Evolutionary conservation across 306 rosid genomes (phyloP), one percentile per base, ranked within the genome.

Genomic region (Acacia melanoxylon): DNA sequence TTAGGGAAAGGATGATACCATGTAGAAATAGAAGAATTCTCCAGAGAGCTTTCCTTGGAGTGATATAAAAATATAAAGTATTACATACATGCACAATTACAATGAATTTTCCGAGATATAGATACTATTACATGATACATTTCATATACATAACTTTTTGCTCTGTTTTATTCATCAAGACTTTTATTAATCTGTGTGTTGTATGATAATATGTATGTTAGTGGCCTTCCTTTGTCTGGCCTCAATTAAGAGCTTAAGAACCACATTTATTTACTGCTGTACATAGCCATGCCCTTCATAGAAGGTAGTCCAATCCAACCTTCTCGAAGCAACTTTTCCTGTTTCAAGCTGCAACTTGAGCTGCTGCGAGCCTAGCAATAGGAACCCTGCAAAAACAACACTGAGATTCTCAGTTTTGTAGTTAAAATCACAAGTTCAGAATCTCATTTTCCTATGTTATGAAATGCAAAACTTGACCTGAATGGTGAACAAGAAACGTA

Each of bases 401-500:
- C 52, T 59, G 19, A 10, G 15, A 51, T 44, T 82, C 76, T 86
- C 59, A 88, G 79, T 80, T 37, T 68, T 14, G 14, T 15, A 40
- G 6, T 41, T 72, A 56, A 68, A 76, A 73, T 48, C 42, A 29
- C 14, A 54, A 40, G 59, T 67, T 25, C 19, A 35, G 59, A 15
- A 4, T 58, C 74, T 76, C 56, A 56, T 37, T 72, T 86, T 72
- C 29, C 37, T 15, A 24, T 22, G 48, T 62, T 33, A 41, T 67
- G 45, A 16, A 82, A 66, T 2, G 15, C 11, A 59, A 62, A 41
- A 52, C 7, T 31, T 70, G 56, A 95, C 98, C 99, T 92, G 89
- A 95, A 95, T 16, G 99, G 99, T 66, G 99, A 95, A 82, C 99
- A 95, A 2, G 99, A 95, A 78, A 95, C 99, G 88, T 95, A 95